These are phyloP conservation scores for Sporothrix schenckii DNA, from an alignment of 2,329 filamentous ascomycete species.

Conservation along the genomic window DNA sequence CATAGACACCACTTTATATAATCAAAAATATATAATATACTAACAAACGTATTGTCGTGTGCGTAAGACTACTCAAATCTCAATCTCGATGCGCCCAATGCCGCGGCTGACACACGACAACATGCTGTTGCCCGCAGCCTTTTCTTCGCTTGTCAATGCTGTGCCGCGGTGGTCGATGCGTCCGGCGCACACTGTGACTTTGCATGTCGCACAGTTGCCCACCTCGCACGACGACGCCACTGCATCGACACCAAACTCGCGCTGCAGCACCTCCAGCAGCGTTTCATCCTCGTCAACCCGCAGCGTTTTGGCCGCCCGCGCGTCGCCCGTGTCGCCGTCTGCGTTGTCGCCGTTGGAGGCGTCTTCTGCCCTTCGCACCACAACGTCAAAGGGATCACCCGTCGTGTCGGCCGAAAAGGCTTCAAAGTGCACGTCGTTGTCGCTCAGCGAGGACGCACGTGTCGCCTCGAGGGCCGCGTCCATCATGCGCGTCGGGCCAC, in stretches of 20 bases:
- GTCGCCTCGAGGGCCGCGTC: slow-evolving; percentile 52
- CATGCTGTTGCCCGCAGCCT: slow-evolving; percentile 45
- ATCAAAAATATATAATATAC: neutral
- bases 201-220: slow-evolving; percentile 59
- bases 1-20: slow-evolving; percentile 10
- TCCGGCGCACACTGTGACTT: slow-evolving; percentile 49
- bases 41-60: neutral
- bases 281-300: slow-evolving; percentile 54
- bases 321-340: too few species aligned
- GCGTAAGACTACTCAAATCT: slow-evolving; percentile 44
- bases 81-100: slow-evolving; percentile 53
- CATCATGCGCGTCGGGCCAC: slow-evolving; percentile 62
- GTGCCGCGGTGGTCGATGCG: slow-evolving; percentile 55
- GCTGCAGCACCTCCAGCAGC: slow-evolving; percentile 53
- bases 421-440: slow-evolving; percentile 62
- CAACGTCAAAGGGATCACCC: slow-evolving; percentile 63
- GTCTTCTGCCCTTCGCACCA: slow-evolving; percentile 43
- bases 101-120: slow-evolving; percentile 58
- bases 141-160: slow-evolving; percentile 52
- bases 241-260: slow-evolving; percentile 47
- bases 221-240: slow-evolving; percentile 57
- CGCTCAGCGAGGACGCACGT: slow-evolving; percentile 48
- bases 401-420: slow-evolving; percentile 57
- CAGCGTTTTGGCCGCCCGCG: slow-evolving; percentile 40
- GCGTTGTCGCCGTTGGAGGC: too few species aligned